A percentile compares a stretch with the other conserved stretches of the same genome.
phyloP scores from a whole-genome alignment of 2,329 filamentous ascomycete genomes.

The Phialophora verrucosa region DNA sequence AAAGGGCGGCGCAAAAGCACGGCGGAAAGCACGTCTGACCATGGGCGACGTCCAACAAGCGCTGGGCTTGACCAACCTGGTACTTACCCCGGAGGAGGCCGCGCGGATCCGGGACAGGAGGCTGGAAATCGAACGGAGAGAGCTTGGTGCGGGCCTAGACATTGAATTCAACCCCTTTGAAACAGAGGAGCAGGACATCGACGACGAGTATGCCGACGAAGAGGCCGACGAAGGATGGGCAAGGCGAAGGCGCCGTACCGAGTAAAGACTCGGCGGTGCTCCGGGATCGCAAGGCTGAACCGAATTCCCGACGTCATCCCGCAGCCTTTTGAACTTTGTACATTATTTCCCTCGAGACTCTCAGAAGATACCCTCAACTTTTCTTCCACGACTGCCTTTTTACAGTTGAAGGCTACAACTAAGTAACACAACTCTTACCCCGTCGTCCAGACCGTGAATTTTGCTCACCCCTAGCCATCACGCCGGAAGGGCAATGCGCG shows the following conservation, averaged over 20 bases:
- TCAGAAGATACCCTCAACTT: constrained; percentile 10
- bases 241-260: background rate
- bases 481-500: constrained; percentile 16
- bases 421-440: background rate
- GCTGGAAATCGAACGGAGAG: background rate
- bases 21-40: constrained; percentile 25
- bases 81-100: constrained; percentile 11
- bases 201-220: constrained; percentile 8
- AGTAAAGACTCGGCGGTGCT: background rate
- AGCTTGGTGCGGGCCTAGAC: background rate
- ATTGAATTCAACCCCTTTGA: background rate
- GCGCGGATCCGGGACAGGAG: constrained; percentile 3
- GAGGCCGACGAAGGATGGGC: background rate
- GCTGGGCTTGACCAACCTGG: constrained; percentile 21
- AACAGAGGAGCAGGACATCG: background rate
- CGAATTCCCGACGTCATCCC: constrained; percentile 11
- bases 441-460: background rate
- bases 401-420: background rate
- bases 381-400: background rate
- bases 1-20: constrained; percentile 28
- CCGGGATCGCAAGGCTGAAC: constrained; percentile 13
- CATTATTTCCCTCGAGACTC: background rate
- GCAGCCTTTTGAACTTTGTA: constrained; percentile 5
- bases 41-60: constrained; percentile 28
- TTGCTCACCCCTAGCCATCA: background rate